Base-by-base conservation (phyloP, 2,329 filamentous ascomycete species). In the Pseudofabraea citricarpa region DNA sequence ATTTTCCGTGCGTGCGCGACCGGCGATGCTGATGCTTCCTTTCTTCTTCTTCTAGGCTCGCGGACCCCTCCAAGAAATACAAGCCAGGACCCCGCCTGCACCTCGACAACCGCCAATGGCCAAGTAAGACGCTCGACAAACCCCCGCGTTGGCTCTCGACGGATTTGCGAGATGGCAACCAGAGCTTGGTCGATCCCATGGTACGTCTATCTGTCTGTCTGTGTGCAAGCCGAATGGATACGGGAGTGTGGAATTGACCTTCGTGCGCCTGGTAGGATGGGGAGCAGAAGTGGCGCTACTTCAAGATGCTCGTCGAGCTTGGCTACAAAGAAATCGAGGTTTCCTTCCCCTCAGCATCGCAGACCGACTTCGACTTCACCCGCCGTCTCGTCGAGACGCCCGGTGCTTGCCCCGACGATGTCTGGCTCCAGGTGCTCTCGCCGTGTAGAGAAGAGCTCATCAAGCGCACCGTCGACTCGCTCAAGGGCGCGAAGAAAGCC, bases 281-380 rank as follows among this genome's bases (percentile, higher is more conserved):
- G 55, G 88, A 95, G 38, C 90, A 96, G 73, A 97, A 97, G 71
- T 93, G 86, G 81, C 74, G 76, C 49, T 97, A 90, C 75, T 97
- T 97, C 74, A 83, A 90, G 68, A 94, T 95, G 89, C 80, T 97
- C 42, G 81, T 85, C 58, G 82, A 91, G 49, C 76, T 96, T 39
- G 91, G 93, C 56, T 97, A 94, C 76, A 97, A 96, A 70, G 91
- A 97, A 69, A 96, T 97, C 53, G 91, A 97, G 64, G 85, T 96
- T 16, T 93, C 90, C 4, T 97, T 95, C 69, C 91, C 91, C 39
- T 95, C 90, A 0, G 90, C 91, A 12, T 95, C 90, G 29, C 85
- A 95, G 63, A 95, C 87, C 59, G 93, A 97, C 70, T 97, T 90
- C 71, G 88, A 95, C 72, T 97, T 97, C 62, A 95, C 90, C 31